phyloP scores from a whole-genome alignment of 1,284 basidiomycete species.

The Boletus calvinii region DNA sequence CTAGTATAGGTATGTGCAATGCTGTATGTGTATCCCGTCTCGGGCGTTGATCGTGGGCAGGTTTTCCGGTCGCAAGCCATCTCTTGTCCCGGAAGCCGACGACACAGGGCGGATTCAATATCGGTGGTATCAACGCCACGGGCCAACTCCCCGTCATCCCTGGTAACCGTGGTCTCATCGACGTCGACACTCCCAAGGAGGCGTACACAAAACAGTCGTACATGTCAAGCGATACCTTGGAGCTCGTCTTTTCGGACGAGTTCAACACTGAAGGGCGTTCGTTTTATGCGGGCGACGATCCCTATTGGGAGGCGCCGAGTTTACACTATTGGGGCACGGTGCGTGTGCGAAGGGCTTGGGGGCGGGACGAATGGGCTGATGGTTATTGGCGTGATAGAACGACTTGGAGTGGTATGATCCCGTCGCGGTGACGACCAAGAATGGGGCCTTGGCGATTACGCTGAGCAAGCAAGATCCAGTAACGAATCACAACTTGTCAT shows the following conservation, averaged over 20 bases:
- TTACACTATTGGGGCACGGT: slow-evolving; percentile 69
- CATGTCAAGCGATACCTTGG: slow-evolving; percentile 45
- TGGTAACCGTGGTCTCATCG: slow-evolving; percentile 72
- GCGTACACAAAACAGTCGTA: slow-evolving; percentile 62
- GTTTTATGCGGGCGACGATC: slow-evolving; percentile 53
- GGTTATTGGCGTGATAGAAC: slow-evolving; percentile 19
- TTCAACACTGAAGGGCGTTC: slow-evolving; percentile 62
- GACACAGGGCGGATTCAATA: slow-evolving; percentile 46
- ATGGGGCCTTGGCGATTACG: slow-evolving; percentile 64
- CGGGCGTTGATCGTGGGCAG: slow-evolving; percentile 14
- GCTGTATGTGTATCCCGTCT: neutral
- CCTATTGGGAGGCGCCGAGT: slow-evolving; percentile 69
- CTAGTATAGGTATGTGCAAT: slow-evolving; percentile 25
- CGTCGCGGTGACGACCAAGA: slow-evolving; percentile 58
- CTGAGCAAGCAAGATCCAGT: slow-evolving; percentile 38
- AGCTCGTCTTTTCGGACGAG: slow-evolving; percentile 70
- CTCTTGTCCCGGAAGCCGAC: slow-evolving; percentile 38
- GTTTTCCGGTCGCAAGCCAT: slow-evolving; percentile 37
- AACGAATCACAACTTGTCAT: slow-evolving; percentile 57
- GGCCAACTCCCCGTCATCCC: slow-evolving; percentile 63
- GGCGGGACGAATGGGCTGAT: slow-evolving; percentile 4
- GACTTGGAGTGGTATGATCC: slow-evolving; percentile 66
- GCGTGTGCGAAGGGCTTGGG: neutral
- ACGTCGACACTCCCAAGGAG: slow-evolving; percentile 68
- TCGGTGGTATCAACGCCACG: slow-evolving; percentile 52